phyloP scores from a whole-genome alignment of 768 basidiomycete species.

The Pulveroboletus sp. region DNA sequence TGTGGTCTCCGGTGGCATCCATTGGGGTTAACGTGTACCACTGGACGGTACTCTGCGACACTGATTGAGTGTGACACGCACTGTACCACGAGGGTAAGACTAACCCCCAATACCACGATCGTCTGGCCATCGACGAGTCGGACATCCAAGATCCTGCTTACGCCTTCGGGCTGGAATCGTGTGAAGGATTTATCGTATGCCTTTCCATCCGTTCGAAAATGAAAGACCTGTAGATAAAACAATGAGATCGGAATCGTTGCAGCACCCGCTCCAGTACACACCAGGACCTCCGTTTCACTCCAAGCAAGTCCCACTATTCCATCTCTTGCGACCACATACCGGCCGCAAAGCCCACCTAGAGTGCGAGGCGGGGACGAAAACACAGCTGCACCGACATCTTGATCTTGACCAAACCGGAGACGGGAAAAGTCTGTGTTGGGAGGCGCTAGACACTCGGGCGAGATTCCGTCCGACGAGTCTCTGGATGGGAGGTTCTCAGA shows the following conservation, averaged over 20 bases:
- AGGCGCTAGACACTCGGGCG: slow-evolving; percentile 31
- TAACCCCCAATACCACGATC: slow-evolving; percentile 25
- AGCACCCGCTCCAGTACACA: slow-evolving; percentile 4
- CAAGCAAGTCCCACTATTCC: slow-evolving; percentile 43
- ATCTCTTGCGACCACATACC: slow-evolving; percentile 21
- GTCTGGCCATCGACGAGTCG: slow-evolving; percentile 22
- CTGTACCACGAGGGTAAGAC: background rate
- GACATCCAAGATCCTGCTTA: slow-evolving; percentile 20
- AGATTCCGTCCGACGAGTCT: slow-evolving; percentile 21
- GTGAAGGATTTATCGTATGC: slow-evolving; percentile 1
- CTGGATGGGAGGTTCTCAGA: slow-evolving; percentile 38
- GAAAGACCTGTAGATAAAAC: slow-evolving; percentile 15
- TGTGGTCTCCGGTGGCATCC: slow-evolving; percentile 7
- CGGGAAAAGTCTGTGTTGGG: slow-evolving; percentile 17
- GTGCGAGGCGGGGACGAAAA: slow-evolving; percentile 13
- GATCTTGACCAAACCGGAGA: slow-evolving; percentile 24
- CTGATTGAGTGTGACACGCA: slow-evolving; percentile 3
- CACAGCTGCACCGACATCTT: slow-evolving; percentile 11
- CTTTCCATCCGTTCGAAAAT: slow-evolving; percentile 9
- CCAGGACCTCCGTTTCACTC: slow-evolving; percentile 38
- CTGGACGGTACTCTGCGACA: slow-evolving; percentile 9
- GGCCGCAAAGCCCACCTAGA: slow-evolving; percentile 18
- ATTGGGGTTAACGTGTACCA: slow-evolving; percentile 20
- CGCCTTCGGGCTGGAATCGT: slow-evolving; percentile 16
- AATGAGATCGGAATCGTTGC: background rate